Evolutionary conservation across 768 basidiomycete species (phyloP), one percentile per base, ranked within the genome.

Genomic region (Dioszegia aurantiaca): DNA sequence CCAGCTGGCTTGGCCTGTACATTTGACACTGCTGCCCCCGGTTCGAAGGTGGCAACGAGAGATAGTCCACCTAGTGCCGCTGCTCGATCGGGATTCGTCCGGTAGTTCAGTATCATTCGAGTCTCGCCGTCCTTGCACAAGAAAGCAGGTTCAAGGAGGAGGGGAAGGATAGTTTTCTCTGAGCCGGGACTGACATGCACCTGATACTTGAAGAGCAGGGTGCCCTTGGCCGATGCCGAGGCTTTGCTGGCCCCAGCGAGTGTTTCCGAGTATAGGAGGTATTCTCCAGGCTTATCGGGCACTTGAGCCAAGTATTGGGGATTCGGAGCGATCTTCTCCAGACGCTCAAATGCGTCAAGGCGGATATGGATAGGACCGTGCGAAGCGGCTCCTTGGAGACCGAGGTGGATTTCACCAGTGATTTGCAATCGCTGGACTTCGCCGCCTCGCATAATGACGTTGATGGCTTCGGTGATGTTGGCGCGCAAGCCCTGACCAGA

Each of bases 241-340:
- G 63, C 59, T 2, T 49, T 31, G 9, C 42, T 37, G 3, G 71
- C 62, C 0, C 62, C 47, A 2, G 71, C 62, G 23, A 75, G 72
- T 1, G 71, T 65, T 49, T 72, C 69, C 11, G 71, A 54, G 45
- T 76, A 70, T 27, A 79, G 64, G 33, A 68, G 66, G 65, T 76
- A 79, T 59, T 78, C 77, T 31, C 78, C 78, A 1, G 72, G 68
- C 26, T 39, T 59, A 19, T 70, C 69, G n/a, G 73, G 72, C 11
- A 74, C 59, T 33, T 76, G 60, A 43, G 64, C 49, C 12, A 80
- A 61, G 59, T 70, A 78, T 2, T 71, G 64, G 19, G 77, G 71
- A 59, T 80, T 80, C 2, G 78, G 79, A 5, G 77, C 79, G n/a
- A 76, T 73, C 61, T 79, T 80, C 39, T 80, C 78, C n/a, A 78